These are phyloP conservation scores for Naganishia antarctica DNA, from an alignment of 768 basidiomycete genomes.

Conservation along the genomic window DNA sequence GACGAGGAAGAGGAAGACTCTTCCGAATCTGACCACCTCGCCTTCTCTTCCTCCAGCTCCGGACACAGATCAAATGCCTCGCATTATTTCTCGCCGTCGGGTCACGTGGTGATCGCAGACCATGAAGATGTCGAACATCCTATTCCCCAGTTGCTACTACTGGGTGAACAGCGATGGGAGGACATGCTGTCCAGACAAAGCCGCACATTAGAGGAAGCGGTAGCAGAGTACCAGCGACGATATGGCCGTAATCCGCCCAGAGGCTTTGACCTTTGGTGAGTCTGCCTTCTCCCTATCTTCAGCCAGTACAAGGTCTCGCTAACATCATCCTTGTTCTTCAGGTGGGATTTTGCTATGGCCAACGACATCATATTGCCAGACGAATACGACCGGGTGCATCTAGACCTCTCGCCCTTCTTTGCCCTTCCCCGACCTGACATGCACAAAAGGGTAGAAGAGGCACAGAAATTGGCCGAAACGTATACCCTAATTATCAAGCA, in stretches of 20 bases:
- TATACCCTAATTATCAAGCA: constrained; percentile 41
- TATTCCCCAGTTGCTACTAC: constrained; percentile 45
- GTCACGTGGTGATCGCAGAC: constrained; percentile 39
- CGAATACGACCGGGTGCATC: constrained; percentile 48
- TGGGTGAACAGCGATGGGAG: constrained; percentile 49
- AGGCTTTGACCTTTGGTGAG: constrained; percentile 50
- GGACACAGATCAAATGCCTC: constrained; percentile 10
- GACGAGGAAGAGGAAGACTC: background rate
- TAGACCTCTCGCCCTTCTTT: constrained; percentile 48
- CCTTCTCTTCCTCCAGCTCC: constrained; percentile 16
- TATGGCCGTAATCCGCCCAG: constrained; percentile 50
- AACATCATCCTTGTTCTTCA: background rate
- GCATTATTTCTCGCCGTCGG: constrained; percentile 38
- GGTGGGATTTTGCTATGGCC: constrained; percentile 42
- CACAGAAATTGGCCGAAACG: constrained; percentile 47
- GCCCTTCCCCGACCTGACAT: constrained; percentile 45
- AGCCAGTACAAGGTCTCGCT: background rate
- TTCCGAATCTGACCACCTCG: background rate
- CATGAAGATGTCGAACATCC: constrained; percentile 41
- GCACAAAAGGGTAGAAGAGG: constrained; percentile 45
- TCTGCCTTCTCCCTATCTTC: background rate
- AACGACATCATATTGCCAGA: constrained; percentile 45
- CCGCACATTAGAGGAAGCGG: constrained; percentile 45
- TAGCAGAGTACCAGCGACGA: constrained; percentile 48
- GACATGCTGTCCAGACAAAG: constrained; percentile 47